Evolutionary conservation across 805 yeast genomes (phyloP).

Genomic region (Clavispora vitiphila): DNA sequence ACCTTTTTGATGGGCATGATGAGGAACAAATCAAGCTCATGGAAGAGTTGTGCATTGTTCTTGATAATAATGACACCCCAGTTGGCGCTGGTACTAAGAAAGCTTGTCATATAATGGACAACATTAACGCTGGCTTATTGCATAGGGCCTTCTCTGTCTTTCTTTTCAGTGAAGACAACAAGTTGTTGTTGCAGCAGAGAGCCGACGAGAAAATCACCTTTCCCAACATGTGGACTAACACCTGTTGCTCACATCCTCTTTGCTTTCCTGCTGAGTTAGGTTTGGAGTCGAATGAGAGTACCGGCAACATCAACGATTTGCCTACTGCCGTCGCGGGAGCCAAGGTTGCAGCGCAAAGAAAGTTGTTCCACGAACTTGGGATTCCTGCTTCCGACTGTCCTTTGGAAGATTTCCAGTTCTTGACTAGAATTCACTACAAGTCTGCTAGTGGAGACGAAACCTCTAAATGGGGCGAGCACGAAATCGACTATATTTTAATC

Average conservation of each 20-base stretch:
- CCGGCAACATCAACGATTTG: slow-evolving; percentile 30
- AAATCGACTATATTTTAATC: slow-evolving; percentile 89
- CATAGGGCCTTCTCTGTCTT: slow-evolving; percentile 98
- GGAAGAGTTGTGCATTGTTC: slow-evolving; percentile 94
- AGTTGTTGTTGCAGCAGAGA: slow-evolving; percentile 86
- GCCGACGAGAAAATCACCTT: slow-evolving; percentile 96
- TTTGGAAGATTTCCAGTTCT: slow-evolving; percentile 63
- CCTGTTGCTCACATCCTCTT: slow-evolving; percentile 97
- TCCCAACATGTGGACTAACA: slow-evolving; percentile 96
- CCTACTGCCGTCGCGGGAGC: slow-evolving; percentile 69
- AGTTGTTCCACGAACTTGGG: slow-evolving; percentile 90
- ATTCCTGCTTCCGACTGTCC: slow-evolving; percentile 60
- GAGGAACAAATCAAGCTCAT: slow-evolving; percentile 89
- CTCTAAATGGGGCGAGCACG: slow-evolving; percentile 92
- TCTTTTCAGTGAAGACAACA: slow-evolving; percentile 70
- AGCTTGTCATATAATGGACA: slow-evolving; percentile 80
- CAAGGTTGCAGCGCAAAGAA: slow-evolving; percentile 84
- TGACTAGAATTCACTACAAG: slow-evolving; percentile 93
- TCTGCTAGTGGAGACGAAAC: slow-evolving; percentile 65
- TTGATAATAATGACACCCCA: slow-evolving; percentile 82
- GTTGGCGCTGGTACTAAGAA: slow-evolving; percentile 94
- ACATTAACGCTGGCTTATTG: slow-evolving; percentile 78
- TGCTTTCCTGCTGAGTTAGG: slow-evolving; percentile 83
- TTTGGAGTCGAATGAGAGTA: slow-evolving; percentile 9
- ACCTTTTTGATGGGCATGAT: slow-evolving; percentile 80